Evolutionary conservation across 1,139 yeast species (phyloP), one percentile per base, ranked within the genome.

Genomic region (Kodamaea anthophila): DNA sequence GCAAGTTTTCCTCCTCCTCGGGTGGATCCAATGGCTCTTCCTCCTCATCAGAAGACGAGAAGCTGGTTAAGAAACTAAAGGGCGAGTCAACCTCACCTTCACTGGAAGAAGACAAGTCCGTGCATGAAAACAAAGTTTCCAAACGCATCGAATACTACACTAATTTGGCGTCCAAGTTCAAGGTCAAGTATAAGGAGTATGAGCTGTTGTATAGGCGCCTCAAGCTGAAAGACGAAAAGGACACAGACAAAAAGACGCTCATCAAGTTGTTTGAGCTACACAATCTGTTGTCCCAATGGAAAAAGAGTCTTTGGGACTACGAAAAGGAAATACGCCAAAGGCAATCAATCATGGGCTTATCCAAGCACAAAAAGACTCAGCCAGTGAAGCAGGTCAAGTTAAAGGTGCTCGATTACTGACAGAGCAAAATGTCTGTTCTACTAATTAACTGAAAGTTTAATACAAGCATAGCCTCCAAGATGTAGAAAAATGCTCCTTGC

Each of bases 101-200:
- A 2, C 44, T 41, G 11, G 47, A 42, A 21, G 43, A 42, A 19
- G 37, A 34, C 13, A 31, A 32, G 22, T 23, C 26, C 9, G 19
- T 21, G 18, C 29, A 25, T 1, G 27, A 18, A 8, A 29, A 29
- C 18, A 31, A 34, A 24, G 34, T 44, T 22, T 44, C 47, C 18
- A 48, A 43, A 33, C 39, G 49, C 32, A 41, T 39, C 26, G 51
- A 47, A 33, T 51, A 47, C 37, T 52, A 50, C 40, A 38, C 43
- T 15, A 54, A 46, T 33, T 49, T 66, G 30, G 65, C 65, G 3
- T 37, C 38, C 10, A 63, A 62, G 41, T 66, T 66, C 45, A 53
- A 54, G 31, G 24, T 36, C 30, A 58, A 56, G 42, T 66, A 66
- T 43, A 49, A 52, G 29, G 70, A 65, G 38, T 66, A 66, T 42